phyloP scores from a whole-genome alignment of 1,284 basidiomycete genomes.

The Psilocybe mexicana region DNA sequence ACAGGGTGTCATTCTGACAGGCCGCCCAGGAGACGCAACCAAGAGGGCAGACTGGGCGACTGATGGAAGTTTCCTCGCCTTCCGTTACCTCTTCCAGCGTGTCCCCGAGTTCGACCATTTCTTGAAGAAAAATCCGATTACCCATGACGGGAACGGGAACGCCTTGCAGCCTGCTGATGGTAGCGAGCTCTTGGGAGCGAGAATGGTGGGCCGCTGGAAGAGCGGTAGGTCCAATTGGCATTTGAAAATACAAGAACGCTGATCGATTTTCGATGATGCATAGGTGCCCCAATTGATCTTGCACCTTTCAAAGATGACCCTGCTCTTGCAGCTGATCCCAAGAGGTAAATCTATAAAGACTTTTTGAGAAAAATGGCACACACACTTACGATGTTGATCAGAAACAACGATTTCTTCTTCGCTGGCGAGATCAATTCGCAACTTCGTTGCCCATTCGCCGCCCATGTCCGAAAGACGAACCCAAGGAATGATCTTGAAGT shows the following conservation, averaged over 20 bases:
- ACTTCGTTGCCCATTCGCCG: conserved; percentile 45
- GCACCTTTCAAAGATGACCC: conserved; percentile 44
- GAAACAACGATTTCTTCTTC: conserved; percentile 28
- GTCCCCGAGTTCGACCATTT: conserved; percentile 58
- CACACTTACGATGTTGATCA: background rate
- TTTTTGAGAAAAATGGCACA: background rate
- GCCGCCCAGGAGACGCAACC: conserved; percentile 36
- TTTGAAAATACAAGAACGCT: background rate
- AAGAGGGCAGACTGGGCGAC: conserved; percentile 47
- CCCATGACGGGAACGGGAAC: conserved; percentile 30
- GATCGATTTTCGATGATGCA: background rate
- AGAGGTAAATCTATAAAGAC: conserved; percentile 24
- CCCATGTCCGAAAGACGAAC: conserved; percentile 49
- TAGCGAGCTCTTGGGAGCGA: conserved; percentile 51
- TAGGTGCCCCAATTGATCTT: conserved; percentile 47
- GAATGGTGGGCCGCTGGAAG: conserved; percentile 61
- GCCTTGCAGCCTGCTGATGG: conserved; percentile 39
- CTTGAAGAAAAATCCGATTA: conserved; percentile 43
- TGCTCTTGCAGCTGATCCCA: conserved; percentile 35
- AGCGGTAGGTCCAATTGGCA: conserved; percentile 38
- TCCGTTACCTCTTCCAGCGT: conserved; percentile 53
- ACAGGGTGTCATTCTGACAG: conserved; percentile 40
- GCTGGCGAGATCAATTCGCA: conserved; percentile 26
- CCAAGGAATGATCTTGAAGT: conserved; percentile 40
- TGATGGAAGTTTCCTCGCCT: conserved; percentile 55